A percentile compares a stretch with the other conserved stretches of the same genome.
Conservation (phyloP, 2,329 filamentous ascomycete species). For the Periconia digitata region DNA sequence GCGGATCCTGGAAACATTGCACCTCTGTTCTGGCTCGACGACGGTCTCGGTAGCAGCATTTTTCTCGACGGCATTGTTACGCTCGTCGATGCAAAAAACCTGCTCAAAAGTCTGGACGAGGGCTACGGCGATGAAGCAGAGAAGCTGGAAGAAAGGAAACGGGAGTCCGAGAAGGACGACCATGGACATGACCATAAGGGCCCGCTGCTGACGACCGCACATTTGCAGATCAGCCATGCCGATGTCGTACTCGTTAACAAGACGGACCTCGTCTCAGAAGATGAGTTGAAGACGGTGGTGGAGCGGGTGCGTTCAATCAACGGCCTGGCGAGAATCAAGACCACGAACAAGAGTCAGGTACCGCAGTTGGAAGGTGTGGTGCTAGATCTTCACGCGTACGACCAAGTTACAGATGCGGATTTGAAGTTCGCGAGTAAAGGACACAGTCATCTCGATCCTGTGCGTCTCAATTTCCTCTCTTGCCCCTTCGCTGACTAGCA, state of each 20-base stretch:
- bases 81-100: slow-evolving; percentile 91
- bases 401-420: slow-evolving; percentile 66
- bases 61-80: slow-evolving; percentile 97
- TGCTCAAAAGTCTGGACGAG: slow-evolving; percentile 79
- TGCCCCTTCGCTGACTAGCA: neutral
- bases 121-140: slow-evolving; percentile 39
- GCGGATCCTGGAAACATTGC: slow-evolving; percentile 96
- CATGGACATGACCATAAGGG: slow-evolving; percentile 56
- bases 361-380: slow-evolving; percentile 82
- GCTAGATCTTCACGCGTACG: slow-evolving; percentile 90
- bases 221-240: slow-evolving; percentile 94
- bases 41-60: slow-evolving; percentile 90
- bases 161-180: slow-evolving; percentile 37
- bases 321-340: slow-evolving; percentile 78
- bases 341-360: slow-evolving; percentile 78
- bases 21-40: slow-evolving; percentile 96
- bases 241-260: slow-evolving; percentile 97
- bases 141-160: slow-evolving; percentile 52
- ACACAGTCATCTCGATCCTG: slow-evolving; percentile 88
- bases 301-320: slow-evolving; percentile 83
- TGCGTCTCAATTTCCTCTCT: slow-evolving; percentile 46
- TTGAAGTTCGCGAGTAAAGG: slow-evolving; percentile 74
- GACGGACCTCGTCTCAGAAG: slow-evolving; percentile 73
- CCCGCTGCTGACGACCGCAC: slow-evolving; percentile 82
- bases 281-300: slow-evolving; percentile 69